phyloP scores from a whole-genome alignment of 1,139 yeast species.

The Blastobotrys indianensis region DNA sequence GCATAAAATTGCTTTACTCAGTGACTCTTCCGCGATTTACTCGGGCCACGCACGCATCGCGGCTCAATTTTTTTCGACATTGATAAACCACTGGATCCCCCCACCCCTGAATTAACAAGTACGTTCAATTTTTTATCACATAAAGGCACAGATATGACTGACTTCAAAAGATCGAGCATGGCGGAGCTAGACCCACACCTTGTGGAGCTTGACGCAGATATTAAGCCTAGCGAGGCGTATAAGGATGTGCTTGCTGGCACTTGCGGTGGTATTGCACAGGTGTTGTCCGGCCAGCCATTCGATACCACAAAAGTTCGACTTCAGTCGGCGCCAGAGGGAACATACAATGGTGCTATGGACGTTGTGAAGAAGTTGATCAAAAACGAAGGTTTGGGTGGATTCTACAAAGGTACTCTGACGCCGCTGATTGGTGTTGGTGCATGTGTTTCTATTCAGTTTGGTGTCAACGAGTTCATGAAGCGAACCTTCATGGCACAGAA shows the following conservation, averaged over 20 bases:
- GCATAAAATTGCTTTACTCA: neutral
- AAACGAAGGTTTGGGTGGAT: conserved; percentile 74
- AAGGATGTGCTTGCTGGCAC: conserved; percentile 90
- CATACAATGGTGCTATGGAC: conserved; percentile 67
- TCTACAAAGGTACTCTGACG: conserved; percentile 82
- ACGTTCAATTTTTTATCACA: neutral
- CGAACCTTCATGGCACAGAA: conserved; percentile 50
- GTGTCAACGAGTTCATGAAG: conserved; percentile 92
- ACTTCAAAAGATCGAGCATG: conserved; percentile 16
- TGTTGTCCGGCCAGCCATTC: conserved; percentile 92
- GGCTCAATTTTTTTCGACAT: conserved; percentile 1
- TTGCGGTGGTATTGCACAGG: conserved; percentile 88
- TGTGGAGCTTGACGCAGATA: conserved; percentile 18
- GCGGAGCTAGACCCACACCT: conserved; percentile 31
- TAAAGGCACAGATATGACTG: neutral
- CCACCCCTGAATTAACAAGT: no score
- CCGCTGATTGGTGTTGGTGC: conserved; percentile 94
- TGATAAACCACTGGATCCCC: neutral
- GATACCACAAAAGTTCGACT: conserved; percentile 90
- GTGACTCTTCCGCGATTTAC: conserved; percentile 1
- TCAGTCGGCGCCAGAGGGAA: conserved; percentile 77
- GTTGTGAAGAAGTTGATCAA: conserved; percentile 63
- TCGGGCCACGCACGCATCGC: neutral
- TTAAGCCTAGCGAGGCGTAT: conserved; percentile 44
- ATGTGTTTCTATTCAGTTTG: conserved; percentile 78